Percentiles rank a stretch among this genome's conserved stretches.
phyloP scores from a whole-genome alignment of 257 asterid genomes.

The Ophiorrhiza pumila region DNA sequence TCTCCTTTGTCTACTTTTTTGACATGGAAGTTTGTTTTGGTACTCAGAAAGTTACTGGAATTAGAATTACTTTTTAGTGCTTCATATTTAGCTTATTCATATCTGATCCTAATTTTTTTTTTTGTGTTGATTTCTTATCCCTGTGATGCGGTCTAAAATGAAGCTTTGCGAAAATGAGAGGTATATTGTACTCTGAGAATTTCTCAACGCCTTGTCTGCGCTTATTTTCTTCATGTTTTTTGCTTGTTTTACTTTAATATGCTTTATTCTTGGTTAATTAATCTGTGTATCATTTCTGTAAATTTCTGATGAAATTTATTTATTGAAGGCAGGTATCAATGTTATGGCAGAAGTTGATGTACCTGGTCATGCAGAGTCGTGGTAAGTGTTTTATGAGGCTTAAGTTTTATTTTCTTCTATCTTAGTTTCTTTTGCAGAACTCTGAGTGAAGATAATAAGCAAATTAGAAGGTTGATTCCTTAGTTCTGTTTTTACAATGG shows the following conservation, averaged over 20 bases:
- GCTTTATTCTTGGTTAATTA: not conserved
- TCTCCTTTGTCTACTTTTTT: not conserved
- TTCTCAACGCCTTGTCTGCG: slow-evolving; percentile 2
- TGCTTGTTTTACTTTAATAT: not conserved
- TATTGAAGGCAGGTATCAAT: slow-evolving; percentile 62
- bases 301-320: not conserved
- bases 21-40: not conserved
- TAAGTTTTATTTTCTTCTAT: slow-evolving; percentile 6
- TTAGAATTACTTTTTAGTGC: too few relatives aligned
- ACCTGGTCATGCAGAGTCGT: slow-evolving; percentile 96
- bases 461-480: not conserved
- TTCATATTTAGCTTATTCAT: not conserved
- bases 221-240: not conserved
- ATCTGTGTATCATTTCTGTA: not conserved
- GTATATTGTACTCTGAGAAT: slow-evolving; percentile 31
- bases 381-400: slow-evolving; percentile 35
- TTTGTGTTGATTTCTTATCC: slow-evolving; percentile 15
- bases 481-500: not conserved
- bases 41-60: not conserved
- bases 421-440: not conserved
- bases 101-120: slow-evolving; percentile 9
- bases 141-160: slow-evolving; percentile 28
- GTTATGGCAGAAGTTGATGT: slow-evolving; percentile 96
- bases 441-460: not conserved
- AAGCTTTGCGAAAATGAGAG: slow-evolving; percentile 91